Evolutionary conservation across 2,329 filamentous ascomycete genomes (phyloP).

Genomic region (Aspergillus sojae): DNA sequence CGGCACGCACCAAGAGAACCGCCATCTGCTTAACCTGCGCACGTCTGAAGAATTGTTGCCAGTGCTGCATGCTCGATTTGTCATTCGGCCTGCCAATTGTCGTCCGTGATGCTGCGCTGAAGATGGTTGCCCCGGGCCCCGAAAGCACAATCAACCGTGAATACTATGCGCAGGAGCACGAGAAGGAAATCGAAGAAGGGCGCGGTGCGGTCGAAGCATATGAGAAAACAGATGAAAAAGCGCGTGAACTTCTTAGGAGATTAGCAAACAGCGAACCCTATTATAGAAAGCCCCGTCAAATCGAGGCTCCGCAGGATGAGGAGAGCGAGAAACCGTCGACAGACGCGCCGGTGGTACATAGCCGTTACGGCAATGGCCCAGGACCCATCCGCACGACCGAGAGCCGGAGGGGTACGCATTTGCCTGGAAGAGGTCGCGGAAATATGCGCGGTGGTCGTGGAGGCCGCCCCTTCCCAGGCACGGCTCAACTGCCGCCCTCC

Average conservation of each 20-base stretch:
- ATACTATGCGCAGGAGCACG: conserved; percentile 97
- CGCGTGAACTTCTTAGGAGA: conserved; percentile 79
- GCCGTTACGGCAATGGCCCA: conserved; percentile 50
- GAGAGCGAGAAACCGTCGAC: conserved; percentile 42
- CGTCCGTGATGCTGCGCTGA: conserved; percentile 91
- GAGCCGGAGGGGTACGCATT: conserved; percentile 42
- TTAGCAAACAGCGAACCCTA: conserved; percentile 93
- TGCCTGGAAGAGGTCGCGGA: conserved; percentile 52
- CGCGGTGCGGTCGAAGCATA: conserved; percentile 84
- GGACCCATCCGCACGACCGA: conserved; percentile 76
- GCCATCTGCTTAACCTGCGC: conserved; percentile 97
- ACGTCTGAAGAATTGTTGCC: conserved; percentile 96
- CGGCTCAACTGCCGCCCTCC: conserved; percentile 74
- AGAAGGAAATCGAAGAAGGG: conserved; percentile 92
- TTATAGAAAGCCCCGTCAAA: conserved; percentile 80
- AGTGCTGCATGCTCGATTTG: conserved; percentile 97
- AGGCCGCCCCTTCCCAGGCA: conserved; percentile 67
- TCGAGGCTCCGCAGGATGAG: conserved; percentile 59
- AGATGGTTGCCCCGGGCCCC: conserved; percentile 95
- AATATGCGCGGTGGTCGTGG: conserved; percentile 49
- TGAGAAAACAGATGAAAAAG: conserved; percentile 96
- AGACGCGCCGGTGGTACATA: conserved; percentile 46
- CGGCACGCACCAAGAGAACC: conserved; percentile 86
- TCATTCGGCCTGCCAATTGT: conserved; percentile 94
- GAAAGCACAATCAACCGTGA: conserved; percentile 92